Conservation (phyloP, 108 stramenopile species). For the Cylindrotheca fusiformis region DNA sequence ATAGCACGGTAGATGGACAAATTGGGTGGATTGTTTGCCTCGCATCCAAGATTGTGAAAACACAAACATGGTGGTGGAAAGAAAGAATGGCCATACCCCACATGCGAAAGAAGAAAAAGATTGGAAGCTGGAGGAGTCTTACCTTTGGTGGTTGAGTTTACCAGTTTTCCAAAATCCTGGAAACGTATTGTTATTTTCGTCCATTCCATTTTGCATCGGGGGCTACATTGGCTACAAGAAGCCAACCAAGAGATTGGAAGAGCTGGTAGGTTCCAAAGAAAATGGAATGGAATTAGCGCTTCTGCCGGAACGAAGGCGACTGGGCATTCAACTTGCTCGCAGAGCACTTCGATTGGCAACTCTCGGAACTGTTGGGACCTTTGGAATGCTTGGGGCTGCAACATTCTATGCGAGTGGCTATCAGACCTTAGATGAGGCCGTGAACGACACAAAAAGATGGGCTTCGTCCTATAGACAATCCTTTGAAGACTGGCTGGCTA, state of each 20-base stretch:
- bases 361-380: slow-evolving; percentile 31
- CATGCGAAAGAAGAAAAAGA: not conserved
- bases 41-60: too few relatives aligned
- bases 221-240: slow-evolving; percentile 37
- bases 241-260: slow-evolving; percentile 22
- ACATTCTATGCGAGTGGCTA: slow-evolving; percentile 35
- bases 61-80: too few relatives aligned
- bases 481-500: slow-evolving; percentile 47
- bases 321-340: slow-evolving; percentile 19
- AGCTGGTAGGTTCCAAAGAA: slow-evolving; percentile 9
- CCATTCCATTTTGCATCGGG: slow-evolving; percentile 38
- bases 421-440: slow-evolving; percentile 47
- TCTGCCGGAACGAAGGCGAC: not conserved
- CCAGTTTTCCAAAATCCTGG: slow-evolving; percentile 30
- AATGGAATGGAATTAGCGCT: not conserved
- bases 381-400: slow-evolving; percentile 34
- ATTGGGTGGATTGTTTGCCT: too few relatives aligned
- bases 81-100: too few relatives aligned
- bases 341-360: slow-evolving; percentile 34
- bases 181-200: slow-evolving; percentile 25
- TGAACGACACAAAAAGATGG: slow-evolving; percentile 43
- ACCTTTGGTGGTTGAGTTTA: slow-evolving; percentile 14
- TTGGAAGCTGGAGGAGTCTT: slow-evolving; percentile 25
- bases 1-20: too few relatives aligned
- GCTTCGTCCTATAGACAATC: slow-evolving; percentile 35